Evolutionary conservation across 805 yeast species (phyloP), one percentile per base, ranked within the genome.

Genomic region (Candida awuae): DNA sequence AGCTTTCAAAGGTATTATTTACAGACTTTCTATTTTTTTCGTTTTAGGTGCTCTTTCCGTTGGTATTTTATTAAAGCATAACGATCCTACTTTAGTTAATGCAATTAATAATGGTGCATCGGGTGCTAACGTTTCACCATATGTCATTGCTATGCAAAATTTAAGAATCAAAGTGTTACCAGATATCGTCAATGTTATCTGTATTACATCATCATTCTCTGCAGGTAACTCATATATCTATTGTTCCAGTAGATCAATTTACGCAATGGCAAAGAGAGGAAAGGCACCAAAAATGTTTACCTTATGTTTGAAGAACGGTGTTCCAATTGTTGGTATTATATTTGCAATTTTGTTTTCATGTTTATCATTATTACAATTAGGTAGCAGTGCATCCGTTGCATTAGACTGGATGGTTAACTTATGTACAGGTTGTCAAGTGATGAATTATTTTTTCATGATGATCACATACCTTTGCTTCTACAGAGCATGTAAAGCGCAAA

Each of bases 161-260:
- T 62, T 84, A 52, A 71, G 74, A 1, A 80, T 86, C 38, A 72
- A 65, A 25, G 79, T 72, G 0, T 65, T 85, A 34, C 94, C 94
- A 23, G 74, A 80, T 52, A 69, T 86, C 43, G 86, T 87, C 42
- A 87, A 87, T 59, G 94, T 75, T 1, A 73, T 84, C 22, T 69
- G 86, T 40, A 67, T 86, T 39, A 67, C 84, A 5, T 73, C 92
- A 1, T 82, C 88, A 0, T 80, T 84, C 48, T 78, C 87, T 27
- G 87, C 94, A 2, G 95, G 94, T 38, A 84, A 84, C 56, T 81
- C 90, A 2, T 81, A 77, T 55, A 73, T 83, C 26, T 84, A 75
- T 53, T 77, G 86, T 44, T 79, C 90, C 0, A 73, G 86, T 8
- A 61, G 76, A 53, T 67, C 83, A 0, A 62, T 84, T 17, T 78